A percentile compares a stretch with the other conserved stretches of the same genome.
These are phyloP conservation scores for Suillus paluster DNA, from an alignment of 768 basidiomycete genomes.

Conservation along the genomic window DNA sequence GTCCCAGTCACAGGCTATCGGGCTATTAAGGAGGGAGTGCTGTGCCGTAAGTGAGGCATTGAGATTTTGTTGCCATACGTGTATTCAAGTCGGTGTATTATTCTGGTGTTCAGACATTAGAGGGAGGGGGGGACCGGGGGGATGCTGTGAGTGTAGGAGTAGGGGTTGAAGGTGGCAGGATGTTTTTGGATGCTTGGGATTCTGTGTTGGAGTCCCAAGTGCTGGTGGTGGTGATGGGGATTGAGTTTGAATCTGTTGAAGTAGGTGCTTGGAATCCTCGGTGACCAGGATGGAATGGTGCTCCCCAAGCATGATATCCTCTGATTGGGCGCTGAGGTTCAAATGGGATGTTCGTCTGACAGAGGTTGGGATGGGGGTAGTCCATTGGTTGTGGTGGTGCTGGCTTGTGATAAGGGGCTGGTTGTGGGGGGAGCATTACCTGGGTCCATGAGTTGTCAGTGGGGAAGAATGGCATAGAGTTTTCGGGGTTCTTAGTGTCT, in stretches of 20 bases:
- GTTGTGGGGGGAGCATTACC: slow-evolving; percentile 7
- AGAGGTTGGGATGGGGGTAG: too few relatives aligned
- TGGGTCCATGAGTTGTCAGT: slow-evolving; percentile 21
- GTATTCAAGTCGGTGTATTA: background rate
- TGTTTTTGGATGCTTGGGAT: too few relatives aligned
- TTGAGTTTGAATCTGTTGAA: too few relatives aligned
- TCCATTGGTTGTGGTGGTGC: too few relatives aligned
- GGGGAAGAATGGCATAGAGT: slow-evolving; percentile 21
- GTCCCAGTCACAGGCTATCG: slow-evolving; percentile 25
- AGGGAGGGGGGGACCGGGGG: slow-evolving; percentile 39
- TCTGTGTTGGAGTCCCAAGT: too few relatives aligned
- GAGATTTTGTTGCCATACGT: background rate
- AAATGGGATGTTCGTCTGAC: too few relatives aligned
- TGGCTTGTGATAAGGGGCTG: slow-evolving; percentile 14
- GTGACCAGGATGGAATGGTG: too few relatives aligned
- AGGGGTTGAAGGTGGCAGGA: slow-evolving; percentile 27
- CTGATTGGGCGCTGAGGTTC: too few relatives aligned
- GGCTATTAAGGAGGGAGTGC: slow-evolving; percentile 13
- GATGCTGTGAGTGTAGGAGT: slow-evolving; percentile 32
- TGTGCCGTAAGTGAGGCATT: slow-evolving; percentile 7
- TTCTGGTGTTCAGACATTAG: background rate
- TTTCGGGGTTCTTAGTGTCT: slow-evolving; percentile 15
- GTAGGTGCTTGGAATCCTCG: too few relatives aligned
- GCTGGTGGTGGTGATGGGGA: too few relatives aligned
- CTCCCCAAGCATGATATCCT: too few relatives aligned